A percentile compares a stretch with the other conserved stretches of the same genome.
These are phyloP conservation scores for Durio zibethinus DNA, from an alignment of 345 rosid genomes.

Conservation along the genomic window DNA sequence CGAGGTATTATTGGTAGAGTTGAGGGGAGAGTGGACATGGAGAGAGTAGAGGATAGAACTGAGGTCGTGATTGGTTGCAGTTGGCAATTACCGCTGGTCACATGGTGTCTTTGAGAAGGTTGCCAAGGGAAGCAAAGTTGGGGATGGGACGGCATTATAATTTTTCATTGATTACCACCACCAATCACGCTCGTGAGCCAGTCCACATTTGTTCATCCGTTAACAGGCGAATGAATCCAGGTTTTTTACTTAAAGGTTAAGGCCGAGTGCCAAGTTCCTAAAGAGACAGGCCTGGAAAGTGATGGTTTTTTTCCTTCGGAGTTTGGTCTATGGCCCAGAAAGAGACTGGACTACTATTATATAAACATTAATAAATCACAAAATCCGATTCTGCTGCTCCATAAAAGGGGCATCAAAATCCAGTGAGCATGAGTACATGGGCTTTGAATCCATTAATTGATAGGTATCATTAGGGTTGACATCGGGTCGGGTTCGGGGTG, in stretches of 20 bases:
- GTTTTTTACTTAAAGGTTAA: neutral
- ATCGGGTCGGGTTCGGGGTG: no score
- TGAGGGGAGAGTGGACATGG: neutral
- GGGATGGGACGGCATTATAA: neutral
- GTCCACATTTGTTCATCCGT: neutral
- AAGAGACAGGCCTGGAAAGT: neutral
- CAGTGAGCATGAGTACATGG: neutral
- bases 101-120: conserved; percentile 23
- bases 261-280: neutral
- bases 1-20: neutral
- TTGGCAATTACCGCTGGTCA: conserved; percentile 49
- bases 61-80: conserved; percentile 21
- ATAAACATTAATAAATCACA: no score
- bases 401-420: neutral
- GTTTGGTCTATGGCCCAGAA: neutral
- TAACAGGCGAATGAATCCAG: neutral
- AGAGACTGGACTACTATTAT: neutral
- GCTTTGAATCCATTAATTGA: no score
- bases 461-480: no score
- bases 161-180: neutral
- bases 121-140: neutral
- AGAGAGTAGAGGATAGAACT: conserved; percentile 16
- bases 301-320: neutral
- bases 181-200: neutral
- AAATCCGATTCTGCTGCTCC: neutral